Evolutionary conservation across 176 grass and related monocot species (phyloP), one percentile per base, ranked within the genome.

Genomic region (Oryza punctata): DNA sequence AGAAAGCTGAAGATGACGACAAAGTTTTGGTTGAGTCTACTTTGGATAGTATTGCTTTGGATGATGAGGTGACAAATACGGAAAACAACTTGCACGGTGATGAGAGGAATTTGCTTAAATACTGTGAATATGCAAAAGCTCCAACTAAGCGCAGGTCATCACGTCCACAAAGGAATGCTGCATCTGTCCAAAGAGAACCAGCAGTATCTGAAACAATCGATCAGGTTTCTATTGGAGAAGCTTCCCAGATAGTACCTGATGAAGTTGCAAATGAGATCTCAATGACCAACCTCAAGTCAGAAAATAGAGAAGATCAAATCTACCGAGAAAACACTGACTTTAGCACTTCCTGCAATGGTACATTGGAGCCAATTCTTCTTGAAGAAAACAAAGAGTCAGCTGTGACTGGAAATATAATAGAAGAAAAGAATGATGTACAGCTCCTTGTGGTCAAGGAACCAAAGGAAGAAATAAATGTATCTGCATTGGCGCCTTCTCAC

Each of bases 101-200:
- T 69, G 38, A 46, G 73, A 75, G 67, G 21, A 86, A 71, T 82
- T 75, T 95, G 76, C 67, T 95, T 70, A 72, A 82, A 49, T 81
- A 81, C 21, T 88, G 87, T 90, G 87, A 65, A 32, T 88, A 91
- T 85, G 73, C 65, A 25, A 93, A 88, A 79, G 80, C 88, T 6
- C 93, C 93, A 28, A 98, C 80, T 3, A 93, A 84, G 72, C 86
- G 76, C 13, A 84, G 92, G 72, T 93, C 92, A 71, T 26, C 85
- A 35, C 49, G 87, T 63, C 33, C 67, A 60, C 72, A 87, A 43
- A 98, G 57, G 87, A 89, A 78, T 68, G 52, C 70, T 30, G 18
- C 41, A 65, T 24, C 54, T 52, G 16, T 66, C 46, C 35, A 43
- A 68, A 69, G 59, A 74, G 69, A 37, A 60, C 37, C 14, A 49